Evolutionary conservation across 139 green algal species (phyloP), one percentile per base, ranked within the genome.

Genomic region (Eudorina sp.): DNA sequence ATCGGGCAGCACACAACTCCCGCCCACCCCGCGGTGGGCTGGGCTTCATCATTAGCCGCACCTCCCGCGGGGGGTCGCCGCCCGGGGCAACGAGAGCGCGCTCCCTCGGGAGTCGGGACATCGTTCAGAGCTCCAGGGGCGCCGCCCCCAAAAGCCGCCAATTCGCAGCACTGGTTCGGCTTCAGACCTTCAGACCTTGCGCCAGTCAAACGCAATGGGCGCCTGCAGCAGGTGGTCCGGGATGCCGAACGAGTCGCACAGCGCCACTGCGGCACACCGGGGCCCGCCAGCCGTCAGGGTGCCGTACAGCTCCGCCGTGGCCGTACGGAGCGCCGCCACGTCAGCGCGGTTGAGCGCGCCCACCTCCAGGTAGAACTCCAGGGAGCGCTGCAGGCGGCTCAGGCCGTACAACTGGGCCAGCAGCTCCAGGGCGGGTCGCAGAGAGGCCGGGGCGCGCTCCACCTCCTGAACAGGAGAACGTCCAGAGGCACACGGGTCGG

Each of bases 231-330:
- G 84, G 83, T 97, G 93, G 70, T 97, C 95, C 0, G 96, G 96
- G 66, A 97, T 95, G 82, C 92, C 96, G 88, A 97, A 97, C 40
- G 86, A 94, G 18, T 96, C 92, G 85, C 91, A 96, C 41, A 98
- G 89, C 80, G 27, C 36, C 38, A 97, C 90, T 36, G 92, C 94
- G 19, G 92, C 70, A 45, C 80, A 77, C 27, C 80, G 80, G 13
- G n/a, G 60, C 13, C 38, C 60, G 31, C 89, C 84, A 0, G 76
- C 90, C 31, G 78, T 89, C 66, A 98, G 90, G 51, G 66, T 66
- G 40, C 48, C 58, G 82, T 91, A 97, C n/a, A 91, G 62, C 45
- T 29, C 79, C 76, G 95, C 93, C 27, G 96, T 86, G 0, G 90
- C 68, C 14, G 41, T 9, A 6, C 94, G 90, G 43, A 98, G 72